phyloP scores from a whole-genome alignment of 169 alveolate genomes.

The Cryptosporidium canis region DNA sequence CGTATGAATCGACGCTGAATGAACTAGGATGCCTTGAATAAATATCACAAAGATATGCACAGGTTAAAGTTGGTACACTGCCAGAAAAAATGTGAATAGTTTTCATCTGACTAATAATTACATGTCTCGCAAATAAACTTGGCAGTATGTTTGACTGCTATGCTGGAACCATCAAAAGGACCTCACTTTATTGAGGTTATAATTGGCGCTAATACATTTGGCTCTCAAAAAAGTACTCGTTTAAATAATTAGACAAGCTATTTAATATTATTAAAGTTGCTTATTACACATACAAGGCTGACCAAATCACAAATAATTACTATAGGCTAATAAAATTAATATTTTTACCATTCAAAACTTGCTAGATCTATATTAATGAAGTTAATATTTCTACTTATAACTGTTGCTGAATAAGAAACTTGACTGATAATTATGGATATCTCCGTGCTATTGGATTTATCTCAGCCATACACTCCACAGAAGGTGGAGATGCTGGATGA shows the following conservation, averaged over 20 bases:
- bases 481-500: slow-evolving; percentile 86
- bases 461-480: slow-evolving; percentile 85
- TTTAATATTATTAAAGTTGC: not conserved
- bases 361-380: not conserved
- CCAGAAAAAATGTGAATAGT: slow-evolving; percentile 30
- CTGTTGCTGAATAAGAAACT: not conserved
- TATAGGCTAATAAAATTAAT: not conserved
- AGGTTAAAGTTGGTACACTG: not conserved
- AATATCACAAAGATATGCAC: slow-evolving; percentile 5
- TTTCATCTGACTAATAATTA: not conserved
- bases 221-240: slow-evolving; percentile 24
- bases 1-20: not conserved
- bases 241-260: not conserved
- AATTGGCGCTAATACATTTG: slow-evolving; percentile 58
- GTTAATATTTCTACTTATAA: not conserved
- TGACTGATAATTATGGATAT: slow-evolving; percentile 31
- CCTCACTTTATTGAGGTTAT: not conserved
- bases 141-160: not conserved
- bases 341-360: not conserved
- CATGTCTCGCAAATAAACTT: not conserved
- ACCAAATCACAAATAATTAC: not conserved
- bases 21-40: not conserved
- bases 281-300: not conserved
- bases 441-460: slow-evolving; percentile 82
- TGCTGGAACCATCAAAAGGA: not conserved